phyloP scores from a whole-genome alignment of 257 asterid species.

The Scutellaria minor region DNA sequence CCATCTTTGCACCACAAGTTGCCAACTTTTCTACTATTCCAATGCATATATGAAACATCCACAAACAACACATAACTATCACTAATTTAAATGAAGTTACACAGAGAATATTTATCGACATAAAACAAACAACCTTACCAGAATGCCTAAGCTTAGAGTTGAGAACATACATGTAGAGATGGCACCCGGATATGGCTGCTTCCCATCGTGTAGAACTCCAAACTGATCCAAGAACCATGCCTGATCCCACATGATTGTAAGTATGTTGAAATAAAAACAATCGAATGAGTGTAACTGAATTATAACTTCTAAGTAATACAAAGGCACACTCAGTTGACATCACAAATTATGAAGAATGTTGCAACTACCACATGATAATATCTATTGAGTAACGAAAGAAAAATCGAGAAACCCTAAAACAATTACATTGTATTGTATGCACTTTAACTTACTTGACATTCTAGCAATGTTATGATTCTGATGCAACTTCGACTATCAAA shows the following conservation, averaged over 20 bases:
- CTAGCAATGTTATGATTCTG: constrained; percentile 15
- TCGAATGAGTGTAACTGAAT: constrained; percentile 4
- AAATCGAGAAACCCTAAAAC: background rate
- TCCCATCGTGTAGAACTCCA: constrained; percentile 96
- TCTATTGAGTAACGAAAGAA: constrained; percentile 7
- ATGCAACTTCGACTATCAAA: constrained; percentile 11
- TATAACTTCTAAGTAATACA: constrained; percentile 2
- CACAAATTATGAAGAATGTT: background rate
- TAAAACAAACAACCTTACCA: constrained; percentile 40
- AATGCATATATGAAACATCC: constrained; percentile 25
- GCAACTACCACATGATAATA: background rate
- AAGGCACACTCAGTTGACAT: background rate
- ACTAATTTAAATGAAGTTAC: constrained; percentile 9
- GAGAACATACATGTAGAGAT: constrained; percentile 76
- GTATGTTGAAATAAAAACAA: background rate
- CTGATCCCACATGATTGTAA: constrained; percentile 43
- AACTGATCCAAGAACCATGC: constrained; percentile 98
- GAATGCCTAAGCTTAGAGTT: constrained; percentile 44
- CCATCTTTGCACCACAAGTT: constrained; percentile 81
- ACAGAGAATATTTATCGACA: constrained; percentile 1
- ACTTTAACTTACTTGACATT: background rate
- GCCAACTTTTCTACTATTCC: constrained; percentile 80
- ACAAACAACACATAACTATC: constrained; percentile 20
- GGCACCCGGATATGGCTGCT: constrained; percentile 94
- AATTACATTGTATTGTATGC: background rate